A percentile compares a stretch with the other conserved stretches of the same genome.
These are phyloP conservation scores for Heritiera littoralis DNA, from an alignment of 345 rosid genomes.

Conservation along the genomic window DNA sequence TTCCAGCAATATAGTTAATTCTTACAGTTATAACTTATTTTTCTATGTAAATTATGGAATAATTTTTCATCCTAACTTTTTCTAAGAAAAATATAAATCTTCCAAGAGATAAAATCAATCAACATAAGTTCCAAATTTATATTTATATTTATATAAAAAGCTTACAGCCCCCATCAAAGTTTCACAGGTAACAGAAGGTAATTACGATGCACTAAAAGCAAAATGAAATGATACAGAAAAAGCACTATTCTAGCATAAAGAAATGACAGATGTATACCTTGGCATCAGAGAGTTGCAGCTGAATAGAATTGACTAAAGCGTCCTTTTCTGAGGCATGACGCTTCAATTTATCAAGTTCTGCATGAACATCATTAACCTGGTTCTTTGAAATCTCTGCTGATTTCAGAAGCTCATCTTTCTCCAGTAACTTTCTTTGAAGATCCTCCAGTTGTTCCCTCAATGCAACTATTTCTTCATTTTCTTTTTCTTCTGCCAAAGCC, in stretches of 20 bases:
- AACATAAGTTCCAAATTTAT: neutral
- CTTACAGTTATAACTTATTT: neutral
- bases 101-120: neutral
- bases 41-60: neutral
- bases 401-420: slow-evolving; percentile 84
- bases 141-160: neutral
- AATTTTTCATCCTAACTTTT: slow-evolving; percentile 3
- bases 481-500: slow-evolving; percentile 52
- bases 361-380: slow-evolving; percentile 46
- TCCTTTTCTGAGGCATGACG: slow-evolving; percentile 66
- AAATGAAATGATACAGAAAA: neutral
- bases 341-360: slow-evolving; percentile 61
- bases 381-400: slow-evolving; percentile 55
- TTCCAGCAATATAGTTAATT: neutral
- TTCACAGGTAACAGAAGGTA: neutral
- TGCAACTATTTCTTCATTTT: slow-evolving; percentile 56
- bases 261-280: slow-evolving; percentile 51
- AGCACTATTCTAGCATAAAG: neutral
- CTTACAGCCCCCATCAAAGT: neutral
- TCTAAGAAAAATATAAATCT: neutral
- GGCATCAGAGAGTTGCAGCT: slow-evolving; percentile 73
- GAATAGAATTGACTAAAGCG: slow-evolving; percentile 61
- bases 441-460: slow-evolving; percentile 75
- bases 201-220: neutral
- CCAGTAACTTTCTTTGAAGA: slow-evolving; percentile 60